phyloP scores from a whole-genome alignment of 2,329 filamentous ascomycete species.

The Cryphonectria japonica region DNA sequence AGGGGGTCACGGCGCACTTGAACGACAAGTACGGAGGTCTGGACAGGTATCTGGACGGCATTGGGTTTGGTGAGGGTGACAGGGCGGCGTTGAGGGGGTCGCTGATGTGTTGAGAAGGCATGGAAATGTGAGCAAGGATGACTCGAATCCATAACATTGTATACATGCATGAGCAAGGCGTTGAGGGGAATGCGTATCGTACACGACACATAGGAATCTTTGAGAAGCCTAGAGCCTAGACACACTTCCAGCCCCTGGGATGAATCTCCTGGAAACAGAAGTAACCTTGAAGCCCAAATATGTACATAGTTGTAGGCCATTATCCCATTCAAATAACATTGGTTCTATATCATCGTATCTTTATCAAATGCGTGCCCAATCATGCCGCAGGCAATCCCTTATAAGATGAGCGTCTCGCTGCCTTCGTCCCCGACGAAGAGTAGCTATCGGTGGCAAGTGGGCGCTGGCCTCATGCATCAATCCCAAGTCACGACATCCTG shows the following conservation, averaged over 20 bases:
- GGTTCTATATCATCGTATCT: neutral
- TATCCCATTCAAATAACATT: neutral
- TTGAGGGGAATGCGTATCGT: neutral
- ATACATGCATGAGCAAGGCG: slow-evolving; percentile 13
- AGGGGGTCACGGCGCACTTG: slow-evolving; percentile 60
- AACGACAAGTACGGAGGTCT: slow-evolving; percentile 67
- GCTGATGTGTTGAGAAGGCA: slow-evolving; percentile 44
- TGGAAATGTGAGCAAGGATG: neutral
- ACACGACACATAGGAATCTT: neutral
- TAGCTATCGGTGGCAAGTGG: neutral
- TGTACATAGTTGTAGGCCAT: neutral
- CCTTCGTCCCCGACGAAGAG: neutral
- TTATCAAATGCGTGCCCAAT: neutral
- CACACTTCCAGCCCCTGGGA: neutral
- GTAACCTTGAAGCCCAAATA: neutral
- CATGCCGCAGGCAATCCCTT: neutral
- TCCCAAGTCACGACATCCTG: neutral
- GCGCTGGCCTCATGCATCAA: neutral
- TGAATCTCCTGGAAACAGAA: neutral
- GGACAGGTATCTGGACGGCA: slow-evolving; percentile 63
- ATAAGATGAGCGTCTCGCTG: neutral
- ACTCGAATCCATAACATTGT: neutral
- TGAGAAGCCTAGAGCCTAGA: neutral
- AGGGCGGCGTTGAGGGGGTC: slow-evolving; percentile 46
- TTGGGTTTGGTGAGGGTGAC: slow-evolving; percentile 58